Evolutionary conservation across 495 filamentous ascomycete genomes (phyloP).

Genomic region (Penicillium egyptiacum): DNA sequence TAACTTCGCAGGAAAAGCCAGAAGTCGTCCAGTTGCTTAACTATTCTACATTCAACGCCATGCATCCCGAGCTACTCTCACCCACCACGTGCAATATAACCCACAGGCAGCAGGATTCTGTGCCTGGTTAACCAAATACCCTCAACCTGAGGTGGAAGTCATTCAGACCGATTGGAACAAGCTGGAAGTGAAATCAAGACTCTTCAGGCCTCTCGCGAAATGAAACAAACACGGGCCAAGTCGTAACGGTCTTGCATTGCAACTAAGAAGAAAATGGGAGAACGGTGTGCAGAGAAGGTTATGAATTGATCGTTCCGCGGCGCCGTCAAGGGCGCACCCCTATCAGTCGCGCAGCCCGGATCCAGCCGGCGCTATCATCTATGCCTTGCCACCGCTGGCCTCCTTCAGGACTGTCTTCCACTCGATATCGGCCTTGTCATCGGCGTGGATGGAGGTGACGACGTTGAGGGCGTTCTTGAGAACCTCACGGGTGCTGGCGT

Average conservation of each 20-base stretch:
- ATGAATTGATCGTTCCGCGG: slow-evolving; percentile 35
- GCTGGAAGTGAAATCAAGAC: slow-evolving; percentile 7
- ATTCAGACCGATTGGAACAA: background rate
- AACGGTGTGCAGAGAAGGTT: slow-evolving; percentile 30
- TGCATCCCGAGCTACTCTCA: background rate
- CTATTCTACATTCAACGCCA: background rate
- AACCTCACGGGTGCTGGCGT: slow-evolving; percentile 91
- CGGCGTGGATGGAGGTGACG: slow-evolving; percentile 84
- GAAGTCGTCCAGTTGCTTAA: background rate
- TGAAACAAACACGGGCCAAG: slow-evolving; percentile 25
- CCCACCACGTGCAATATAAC: background rate
- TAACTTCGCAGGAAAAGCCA: background rate
- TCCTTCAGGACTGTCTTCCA: slow-evolving; percentile 73
- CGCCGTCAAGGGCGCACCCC: slow-evolving; percentile 18
- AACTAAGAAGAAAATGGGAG: slow-evolving; percentile 39
- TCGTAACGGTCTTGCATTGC: slow-evolving; percentile 49
- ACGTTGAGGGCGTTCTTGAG: slow-evolving; percentile 85
- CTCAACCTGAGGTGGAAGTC: background rate
- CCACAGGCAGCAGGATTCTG: background rate
- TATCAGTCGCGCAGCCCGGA: slow-evolving; percentile 37
- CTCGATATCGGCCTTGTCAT: slow-evolving; percentile 87
- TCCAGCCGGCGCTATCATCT: slow-evolving; percentile 41
- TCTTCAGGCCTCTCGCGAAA: slow-evolving; percentile 3
- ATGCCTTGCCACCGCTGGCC: slow-evolving; percentile 74
- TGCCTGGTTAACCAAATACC: background rate